Conservation (phyloP, 176 grass and related monocot species). For the Melocanna baccifera region DNA sequence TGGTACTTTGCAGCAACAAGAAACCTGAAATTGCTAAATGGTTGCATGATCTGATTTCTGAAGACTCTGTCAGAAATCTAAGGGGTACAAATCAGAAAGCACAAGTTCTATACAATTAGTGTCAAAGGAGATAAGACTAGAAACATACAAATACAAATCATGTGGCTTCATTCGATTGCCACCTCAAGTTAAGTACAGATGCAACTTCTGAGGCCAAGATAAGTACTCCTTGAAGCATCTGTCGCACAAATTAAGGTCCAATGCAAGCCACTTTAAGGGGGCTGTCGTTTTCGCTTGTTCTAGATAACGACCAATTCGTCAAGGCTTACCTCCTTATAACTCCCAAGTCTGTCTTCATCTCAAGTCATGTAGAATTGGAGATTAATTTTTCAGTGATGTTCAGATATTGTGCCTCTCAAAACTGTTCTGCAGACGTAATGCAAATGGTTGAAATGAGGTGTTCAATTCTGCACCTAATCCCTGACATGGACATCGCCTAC, state of each 20-base stretch:
- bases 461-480: constrained; percentile 53
- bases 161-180: not conserved
- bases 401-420: not conserved
- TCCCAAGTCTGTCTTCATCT: constrained; percentile 26
- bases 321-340: not conserved
- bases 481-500: constrained; percentile 36
- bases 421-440: constrained; percentile 23
- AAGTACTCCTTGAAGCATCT: not conserved
- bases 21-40: not conserved
- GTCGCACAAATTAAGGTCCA: not conserved
- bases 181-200: not conserved
- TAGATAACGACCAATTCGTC: constrained; percentile 35
- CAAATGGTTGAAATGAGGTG: constrained; percentile 3
- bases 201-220: not conserved
- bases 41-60: not conserved
- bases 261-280: not conserved
- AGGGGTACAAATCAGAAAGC: not conserved
- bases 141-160: not conserved
- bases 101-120: not conserved
- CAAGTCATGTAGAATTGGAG: constrained; percentile 6
- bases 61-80: not conserved
- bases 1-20: not conserved
- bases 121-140: not conserved
- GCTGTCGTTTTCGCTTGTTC: constrained; percentile 27
- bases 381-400: not conserved